A percentile compares a stretch with the other conserved stretches of the same genome.
Evolutionary conservation across 1,284 basidiomycete genomes (phyloP).

Genomic region (Neotropicomus parvogracilis): DNA sequence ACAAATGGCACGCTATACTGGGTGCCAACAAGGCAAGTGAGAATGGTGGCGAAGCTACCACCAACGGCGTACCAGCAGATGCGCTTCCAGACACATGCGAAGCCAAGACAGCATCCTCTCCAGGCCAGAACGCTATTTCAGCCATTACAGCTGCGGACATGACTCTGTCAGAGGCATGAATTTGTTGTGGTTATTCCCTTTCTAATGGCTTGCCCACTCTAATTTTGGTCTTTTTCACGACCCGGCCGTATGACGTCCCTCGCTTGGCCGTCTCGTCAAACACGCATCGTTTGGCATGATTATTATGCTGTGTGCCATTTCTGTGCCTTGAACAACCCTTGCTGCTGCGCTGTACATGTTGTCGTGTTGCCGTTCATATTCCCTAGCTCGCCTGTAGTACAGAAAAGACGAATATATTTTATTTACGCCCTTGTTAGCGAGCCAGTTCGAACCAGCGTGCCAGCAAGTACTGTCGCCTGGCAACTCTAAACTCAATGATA

Average conservation of each 20-base stretch:
- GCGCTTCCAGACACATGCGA: constrained; percentile 24
- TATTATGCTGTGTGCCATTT: constrained; percentile 26
- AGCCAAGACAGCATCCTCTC: constrained; percentile 23
- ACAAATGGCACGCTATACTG: constrained; percentile 69
- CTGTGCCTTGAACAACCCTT: constrained; percentile 21
- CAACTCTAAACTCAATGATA: neutral
- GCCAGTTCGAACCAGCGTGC: neutral
- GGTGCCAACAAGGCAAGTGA: constrained; percentile 45
- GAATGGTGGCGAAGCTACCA: constrained; percentile 33
- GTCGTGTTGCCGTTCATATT: constrained; percentile 27
- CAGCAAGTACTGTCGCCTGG: no score
- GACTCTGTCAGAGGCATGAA: constrained; percentile 47
- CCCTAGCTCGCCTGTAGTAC: constrained; percentile 20
- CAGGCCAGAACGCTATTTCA: constrained; percentile 27
- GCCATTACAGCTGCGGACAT: constrained; percentile 38
- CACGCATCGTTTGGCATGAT: constrained; percentile 21
- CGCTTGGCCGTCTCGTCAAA: constrained; percentile 16
- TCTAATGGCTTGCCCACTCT: constrained; percentile 9
- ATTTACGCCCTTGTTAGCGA: neutral
- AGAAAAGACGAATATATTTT: constrained; percentile 20
- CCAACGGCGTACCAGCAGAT: constrained; percentile 31
- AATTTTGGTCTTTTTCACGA: constrained; percentile 22
- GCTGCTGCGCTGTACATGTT: constrained; percentile 30
- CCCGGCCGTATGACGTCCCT: constrained; percentile 8
- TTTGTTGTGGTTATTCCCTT: constrained; percentile 7